These are phyloP conservation scores for Globisporangium yorkense DNA, from an alignment of 352 stramenopile genomes.

Conservation along the genomic window DNA sequence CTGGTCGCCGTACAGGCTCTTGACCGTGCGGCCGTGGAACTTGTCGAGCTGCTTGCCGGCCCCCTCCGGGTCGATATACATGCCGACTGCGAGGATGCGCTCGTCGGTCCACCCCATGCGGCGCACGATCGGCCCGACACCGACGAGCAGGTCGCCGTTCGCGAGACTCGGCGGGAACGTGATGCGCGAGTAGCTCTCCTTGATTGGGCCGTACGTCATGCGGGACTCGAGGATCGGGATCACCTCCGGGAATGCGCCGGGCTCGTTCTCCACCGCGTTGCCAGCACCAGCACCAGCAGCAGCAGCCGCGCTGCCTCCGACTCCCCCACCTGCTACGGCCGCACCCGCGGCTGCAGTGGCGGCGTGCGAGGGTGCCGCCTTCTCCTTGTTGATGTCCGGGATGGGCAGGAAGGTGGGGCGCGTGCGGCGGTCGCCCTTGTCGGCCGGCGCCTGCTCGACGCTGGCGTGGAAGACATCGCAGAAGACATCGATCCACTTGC, in stretches of 20 bases:
- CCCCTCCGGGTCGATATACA: constrained; percentile 72
- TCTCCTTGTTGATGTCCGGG: constrained; percentile 34
- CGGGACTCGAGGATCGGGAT: constrained; percentile 56
- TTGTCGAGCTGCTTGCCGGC: constrained; percentile 46
- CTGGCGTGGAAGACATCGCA: constrained; percentile 72
- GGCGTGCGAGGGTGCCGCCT: neutral
- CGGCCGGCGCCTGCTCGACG: constrained; percentile 49
- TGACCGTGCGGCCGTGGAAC: constrained; percentile 45
- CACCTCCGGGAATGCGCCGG: constrained; percentile 32
- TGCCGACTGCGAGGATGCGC: constrained; percentile 66
- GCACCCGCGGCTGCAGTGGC: constrained; percentile 11
- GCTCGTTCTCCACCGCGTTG: constrained; percentile 14
- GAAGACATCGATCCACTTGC: constrained; percentile 79
- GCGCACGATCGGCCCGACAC: constrained; percentile 66
- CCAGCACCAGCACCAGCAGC: constrained; percentile 10
- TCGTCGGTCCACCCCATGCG: constrained; percentile 82
- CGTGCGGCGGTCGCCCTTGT: constrained; percentile 51
- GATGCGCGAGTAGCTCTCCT: constrained; percentile 72
- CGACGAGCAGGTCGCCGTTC: constrained; percentile 68
- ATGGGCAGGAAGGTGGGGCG: constrained; percentile 67
- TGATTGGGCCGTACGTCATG: constrained; percentile 62
- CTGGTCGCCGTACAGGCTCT: constrained; percentile 69
- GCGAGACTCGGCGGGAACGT: constrained; percentile 72
- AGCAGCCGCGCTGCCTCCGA: constrained; percentile 12
- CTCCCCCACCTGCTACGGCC: neutral